Evolutionary conservation across 192 early-diverging fungal species (phyloP).

Genomic region (Coemansia sp.): DNA sequence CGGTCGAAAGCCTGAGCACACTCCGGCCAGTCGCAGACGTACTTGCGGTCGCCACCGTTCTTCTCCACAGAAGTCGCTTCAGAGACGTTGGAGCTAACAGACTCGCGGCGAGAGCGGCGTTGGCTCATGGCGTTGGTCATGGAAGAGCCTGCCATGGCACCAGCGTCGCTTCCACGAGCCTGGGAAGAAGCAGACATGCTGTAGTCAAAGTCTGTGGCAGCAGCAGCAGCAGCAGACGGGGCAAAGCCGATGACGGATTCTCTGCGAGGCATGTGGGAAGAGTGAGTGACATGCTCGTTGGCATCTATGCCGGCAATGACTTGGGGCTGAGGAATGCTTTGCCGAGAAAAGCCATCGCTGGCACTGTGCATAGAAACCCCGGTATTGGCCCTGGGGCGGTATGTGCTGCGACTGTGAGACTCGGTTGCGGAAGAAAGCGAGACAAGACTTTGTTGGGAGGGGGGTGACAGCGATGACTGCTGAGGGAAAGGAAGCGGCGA

Average conservation of each 20-base stretch:
- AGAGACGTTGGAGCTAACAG: slow-evolving; percentile 18
- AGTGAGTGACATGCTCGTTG: neutral
- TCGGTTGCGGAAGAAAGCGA: neutral
- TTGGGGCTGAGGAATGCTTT: neutral
- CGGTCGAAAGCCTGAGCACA: slow-evolving; percentile 68
- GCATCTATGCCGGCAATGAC: neutral
- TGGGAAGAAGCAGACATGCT: slow-evolving; percentile 1
- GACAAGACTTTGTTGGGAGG: neutral
- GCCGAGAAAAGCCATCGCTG: neutral
- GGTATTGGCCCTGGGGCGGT: slow-evolving; percentile 7
- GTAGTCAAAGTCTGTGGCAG: slow-evolving; percentile 1
- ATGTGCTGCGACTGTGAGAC: slow-evolving; percentile 10
- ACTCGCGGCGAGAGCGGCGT: slow-evolving; percentile 19
- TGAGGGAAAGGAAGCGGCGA: neutral
- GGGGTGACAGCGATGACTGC: neutral
- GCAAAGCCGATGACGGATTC: slow-evolving; percentile 14
- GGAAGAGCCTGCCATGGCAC: neutral
- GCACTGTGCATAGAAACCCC: neutral
- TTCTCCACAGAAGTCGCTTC: slow-evolving; percentile 3
- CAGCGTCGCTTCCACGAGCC: neutral
- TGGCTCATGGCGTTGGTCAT: neutral
- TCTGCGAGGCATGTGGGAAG: slow-evolving; percentile 11
- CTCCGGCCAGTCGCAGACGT: slow-evolving; percentile 39
- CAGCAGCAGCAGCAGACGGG: slow-evolving; percentile 1
- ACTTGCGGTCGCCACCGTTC: slow-evolving; percentile 37